Conservation (phyloP, 2,329 filamentous ascomycete species). For the Diaporthe sp. region DNA sequence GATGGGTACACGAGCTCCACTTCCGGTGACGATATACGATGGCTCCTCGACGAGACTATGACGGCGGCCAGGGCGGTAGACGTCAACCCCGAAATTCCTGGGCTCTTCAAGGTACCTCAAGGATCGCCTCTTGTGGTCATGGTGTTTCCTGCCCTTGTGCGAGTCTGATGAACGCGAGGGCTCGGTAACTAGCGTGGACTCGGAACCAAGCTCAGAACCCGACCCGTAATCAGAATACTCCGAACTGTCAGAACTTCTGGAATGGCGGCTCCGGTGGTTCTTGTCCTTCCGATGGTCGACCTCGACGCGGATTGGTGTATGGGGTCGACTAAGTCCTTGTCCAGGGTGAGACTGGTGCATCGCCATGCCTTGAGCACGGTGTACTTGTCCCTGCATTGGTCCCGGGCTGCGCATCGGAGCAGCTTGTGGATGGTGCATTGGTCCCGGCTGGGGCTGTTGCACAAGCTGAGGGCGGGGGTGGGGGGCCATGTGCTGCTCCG, state of each 20-base stretch:
- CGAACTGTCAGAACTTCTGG: slow-evolving; percentile 28
- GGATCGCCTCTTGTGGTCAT: neutral
- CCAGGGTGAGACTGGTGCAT: slow-evolving; percentile 11
- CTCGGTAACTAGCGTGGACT: slow-evolving; percentile 16
- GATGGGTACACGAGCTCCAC: slow-evolving; percentile 21
- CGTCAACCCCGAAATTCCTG: slow-evolving; percentile 7
- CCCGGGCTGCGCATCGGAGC: slow-evolving; percentile 9
- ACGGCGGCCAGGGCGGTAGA: slow-evolving; percentile 18
- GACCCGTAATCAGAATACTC: slow-evolving; percentile 26
- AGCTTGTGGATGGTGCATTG: neutral
- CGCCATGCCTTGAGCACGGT: slow-evolving; percentile 4
- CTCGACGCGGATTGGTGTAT: slow-evolving; percentile 29
- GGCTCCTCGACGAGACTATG: slow-evolving; percentile 7
- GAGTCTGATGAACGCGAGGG: slow-evolving; percentile 29
- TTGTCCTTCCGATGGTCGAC: slow-evolving; percentile 16
- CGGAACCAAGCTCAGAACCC: slow-evolving; percentile 8
- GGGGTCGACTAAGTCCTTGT: slow-evolving; percentile 4
- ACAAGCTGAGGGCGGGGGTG: slow-evolving; percentile 5
- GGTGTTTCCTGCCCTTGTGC: neutral
- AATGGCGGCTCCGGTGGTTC: slow-evolving; percentile 21
- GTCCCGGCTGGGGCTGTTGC: slow-evolving; percentile 22
- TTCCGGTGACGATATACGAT: slow-evolving; percentile 33
- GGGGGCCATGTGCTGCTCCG: slow-evolving; percentile 12
- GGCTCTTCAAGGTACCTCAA: slow-evolving; percentile 25
- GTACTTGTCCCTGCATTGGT: slow-evolving; percentile 7